A percentile compares a stretch with the other conserved stretches of the same genome.
Evolutionary conservation across 116 monocot genomes (phyloP).

Genomic region (Posidonia oceanica): DNA sequence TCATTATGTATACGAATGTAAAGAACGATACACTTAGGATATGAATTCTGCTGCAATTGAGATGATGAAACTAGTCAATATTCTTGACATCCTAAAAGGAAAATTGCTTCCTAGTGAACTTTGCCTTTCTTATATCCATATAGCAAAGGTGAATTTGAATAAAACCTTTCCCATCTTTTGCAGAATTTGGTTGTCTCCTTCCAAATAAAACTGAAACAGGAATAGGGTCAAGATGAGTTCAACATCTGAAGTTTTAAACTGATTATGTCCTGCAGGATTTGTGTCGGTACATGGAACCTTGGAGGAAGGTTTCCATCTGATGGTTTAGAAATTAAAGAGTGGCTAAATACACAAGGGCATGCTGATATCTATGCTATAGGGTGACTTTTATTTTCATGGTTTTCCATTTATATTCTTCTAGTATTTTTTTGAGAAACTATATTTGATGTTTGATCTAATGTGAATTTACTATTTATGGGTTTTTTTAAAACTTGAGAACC

Average conservation of each 20-base stretch:
- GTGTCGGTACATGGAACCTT: conserved; percentile 85
- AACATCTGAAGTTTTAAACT: background rate
- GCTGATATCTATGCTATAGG: conserved; percentile 89
- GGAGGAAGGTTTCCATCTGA: conserved; percentile 65
- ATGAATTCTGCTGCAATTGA: conserved; percentile 64
- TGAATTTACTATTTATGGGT: background rate
- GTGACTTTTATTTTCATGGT: conserved; percentile 17
- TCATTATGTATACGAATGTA: conserved; percentile 73
- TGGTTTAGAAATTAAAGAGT: conserved; percentile 59
- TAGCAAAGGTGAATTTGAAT: background rate
- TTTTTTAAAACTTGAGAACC: background rate
- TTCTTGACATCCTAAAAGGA: background rate
- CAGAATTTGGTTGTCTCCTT: conserved; percentile 66
- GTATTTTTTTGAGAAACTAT: no score
- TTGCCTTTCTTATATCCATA: background rate
- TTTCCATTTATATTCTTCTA: background rate
- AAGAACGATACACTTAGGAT: conserved; percentile 82
- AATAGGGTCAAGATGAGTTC: background rate
- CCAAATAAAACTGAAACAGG: conserved; percentile 64
- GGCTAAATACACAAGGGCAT: conserved; percentile 63
- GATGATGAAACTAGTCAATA: conserved; percentile 1
- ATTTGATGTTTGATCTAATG: no score
- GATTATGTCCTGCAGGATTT: conserved; percentile 31
- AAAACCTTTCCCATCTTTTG: conserved; percentile 67
- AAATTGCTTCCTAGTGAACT: background rate